Percentiles rank a stretch among this genome's conserved stretches.
Conservation (phyloP, 2,329 filamentous ascomycete species). For the Diaporthe batatas region DNA sequence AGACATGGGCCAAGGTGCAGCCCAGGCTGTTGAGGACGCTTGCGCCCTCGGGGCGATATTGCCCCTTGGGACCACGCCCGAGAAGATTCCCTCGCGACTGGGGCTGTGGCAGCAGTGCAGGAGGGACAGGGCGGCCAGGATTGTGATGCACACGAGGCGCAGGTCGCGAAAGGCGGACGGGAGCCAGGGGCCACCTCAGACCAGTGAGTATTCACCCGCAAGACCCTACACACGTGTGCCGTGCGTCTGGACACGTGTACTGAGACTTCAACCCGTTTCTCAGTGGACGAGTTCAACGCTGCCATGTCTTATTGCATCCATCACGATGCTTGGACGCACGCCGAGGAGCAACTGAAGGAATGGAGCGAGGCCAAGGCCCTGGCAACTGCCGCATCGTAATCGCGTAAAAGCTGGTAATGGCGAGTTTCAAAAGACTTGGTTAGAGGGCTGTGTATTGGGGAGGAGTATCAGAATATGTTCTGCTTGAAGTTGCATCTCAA, state of each 20-base stretch:
- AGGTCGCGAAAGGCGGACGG: conserved; percentile 17
- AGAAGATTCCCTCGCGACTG: conserved; percentile 23
- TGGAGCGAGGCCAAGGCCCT: conserved; percentile 9
- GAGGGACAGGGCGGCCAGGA: conserved; percentile 25
- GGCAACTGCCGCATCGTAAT: conserved; percentile 12
- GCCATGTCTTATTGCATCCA: conserved; percentile 34
- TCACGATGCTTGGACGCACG: conserved; percentile 36
- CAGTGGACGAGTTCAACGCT: conserved; percentile 32
- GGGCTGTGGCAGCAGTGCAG: conserved; percentile 38
- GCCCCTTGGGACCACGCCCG: conserved; percentile 20
- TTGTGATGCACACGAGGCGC: conserved; percentile 27
- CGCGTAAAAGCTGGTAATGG: neutral
- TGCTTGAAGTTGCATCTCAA: neutral
- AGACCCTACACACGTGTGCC: neutral
- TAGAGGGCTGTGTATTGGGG: too few relatives aligned
- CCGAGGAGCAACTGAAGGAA: conserved; percentile 33
- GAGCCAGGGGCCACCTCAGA: conserved; percentile 22
- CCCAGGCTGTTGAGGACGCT: conserved; percentile 40
- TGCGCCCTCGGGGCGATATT: conserved; percentile 34
- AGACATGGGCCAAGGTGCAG: conserved; percentile 42
- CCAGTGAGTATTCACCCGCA: conserved; percentile 14
- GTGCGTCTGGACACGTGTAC: neutral
- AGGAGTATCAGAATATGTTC: neutral
- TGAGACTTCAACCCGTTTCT: neutral
- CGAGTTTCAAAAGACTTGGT: too few relatives aligned